Base-by-base conservation (phyloP, 1,284 basidiomycete genomes). In the Naganishia liquefaciens region DNA sequence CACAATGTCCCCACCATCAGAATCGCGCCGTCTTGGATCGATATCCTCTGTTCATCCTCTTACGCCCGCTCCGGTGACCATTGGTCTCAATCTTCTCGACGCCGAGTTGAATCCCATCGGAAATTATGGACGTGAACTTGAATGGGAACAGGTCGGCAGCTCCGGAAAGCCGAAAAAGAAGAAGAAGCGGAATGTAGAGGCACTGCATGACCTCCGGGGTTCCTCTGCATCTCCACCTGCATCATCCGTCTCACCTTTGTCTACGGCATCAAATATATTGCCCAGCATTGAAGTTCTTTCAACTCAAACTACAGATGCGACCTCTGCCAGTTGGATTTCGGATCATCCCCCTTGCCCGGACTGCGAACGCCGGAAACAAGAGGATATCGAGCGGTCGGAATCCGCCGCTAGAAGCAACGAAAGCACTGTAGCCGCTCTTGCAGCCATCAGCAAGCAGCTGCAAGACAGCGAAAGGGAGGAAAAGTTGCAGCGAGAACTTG, bases 251-350 rank as follows among this genome's bases (percentile, higher is more conserved):
- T 50, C 57, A 23, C 33, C 46, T 2, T 39, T 49, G 33, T 60
- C 57, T 30, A 60, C 46, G 39, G 33, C 23, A 11, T 60, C 47
- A n/a, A 37, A 50, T 28, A 33, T 21, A 11, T 37, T 60, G 9
- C 23, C 47, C 13, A 60, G 49, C 42, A 9, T 40, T 5, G 57
- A 60, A 39, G 21, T 23, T 2, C 1, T 47, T 9, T 47, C 57
- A 7, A n/a, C 23, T 6, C 57, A 60, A 40, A 60, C 30, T n/a
- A 60, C 57, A 23, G 57, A 60, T 10, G 46, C 57, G 3, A 39
- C 57, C 17, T 60, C 57, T 10, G 39, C 37, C 21, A 50, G 46
- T 25, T 49, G 46, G 46, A 60, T 50, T 2, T 60, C 57, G 33
- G 57, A 60, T 27, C 28, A 23, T 19, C 6, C 46, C 2, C 46